Evolutionary conservation across 208 protist genomes (phyloP), one percentile per base, ranked within the genome.

Genomic region (Vickermania spadyakhi): DNA sequence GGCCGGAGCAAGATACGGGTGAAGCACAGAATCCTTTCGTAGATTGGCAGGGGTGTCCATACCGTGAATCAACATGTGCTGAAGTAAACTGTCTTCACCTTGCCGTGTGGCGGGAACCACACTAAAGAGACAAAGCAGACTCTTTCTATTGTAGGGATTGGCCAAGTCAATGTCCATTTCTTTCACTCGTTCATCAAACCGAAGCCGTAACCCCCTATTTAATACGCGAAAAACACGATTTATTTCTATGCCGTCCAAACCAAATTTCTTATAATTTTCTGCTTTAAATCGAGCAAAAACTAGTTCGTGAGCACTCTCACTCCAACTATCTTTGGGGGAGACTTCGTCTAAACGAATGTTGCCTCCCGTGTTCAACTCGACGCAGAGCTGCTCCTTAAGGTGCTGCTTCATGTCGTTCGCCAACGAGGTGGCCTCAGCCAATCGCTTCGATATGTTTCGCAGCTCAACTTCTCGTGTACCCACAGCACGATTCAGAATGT

Each of bases 361-460:
- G 26, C 93, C 93, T 54, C 86, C 91, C 1, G 90, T 94, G 56
- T 93, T 59, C 5, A 96, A 68, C 66, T 97, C 93, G 53, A 95
- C 31, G 21, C 78, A 60, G 2, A 97, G 58, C 28, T 86, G 69
- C 50, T 84, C 77, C 59, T 64, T 61, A 26, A 89, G 49, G 54
- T 56, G 68, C 58, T 57, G 42, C 29, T 59, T 66, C 72, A 79
- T 50, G 56, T 31, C 69, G 80, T 61, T 54, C 64, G 63, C 51
- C 3, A 49, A 27, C 14, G 55, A 41, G 3, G 72, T 55, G 7
- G 81, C 79, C 4, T 82, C 72, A 1, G 68, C 52, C 0, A 86
- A 60, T 7, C 67, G 58, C 7, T 58, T 55, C 18, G 77, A 56
- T 29, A 85, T 66, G n/a, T 51, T 70, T 50, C 79, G 70, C 52